Evolutionary conservation across 2,329 filamentous ascomycete species (phyloP), one percentile per base, ranked within the genome.

Genomic region (Macrophomina phaseolina): DNA sequence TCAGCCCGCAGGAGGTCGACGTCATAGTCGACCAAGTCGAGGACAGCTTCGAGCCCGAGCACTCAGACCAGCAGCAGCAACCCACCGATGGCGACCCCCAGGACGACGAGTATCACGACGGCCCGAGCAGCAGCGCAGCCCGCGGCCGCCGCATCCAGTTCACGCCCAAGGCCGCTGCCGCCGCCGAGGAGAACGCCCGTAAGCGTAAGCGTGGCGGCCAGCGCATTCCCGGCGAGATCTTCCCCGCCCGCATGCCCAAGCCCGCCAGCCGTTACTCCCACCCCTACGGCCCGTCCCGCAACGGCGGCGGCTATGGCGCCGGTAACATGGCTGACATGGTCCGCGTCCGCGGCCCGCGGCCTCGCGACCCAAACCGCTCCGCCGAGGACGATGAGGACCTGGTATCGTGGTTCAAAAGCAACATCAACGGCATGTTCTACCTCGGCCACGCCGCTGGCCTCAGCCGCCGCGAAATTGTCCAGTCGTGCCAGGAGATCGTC

Each of bases 191-290:
- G 42, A 55, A 12, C 32, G 40, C 30, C 23, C 42, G 45, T 30
- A 65, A 65, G 63, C 51, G 63, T 30, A 65, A 65, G 52, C 63
- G 63, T 38, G 58, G 42, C 42, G 16, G 16, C n/a, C 14, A 32
- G 28, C 58, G 58, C 45, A 49, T 62, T 12, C 58, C 58, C n/a
- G 58, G 58, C 58, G 58, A 62, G 58, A 62, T 62, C 58, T 62
- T 62, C 58, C 58, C 58, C 3, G 42, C 58, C n/a, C 58, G 58
- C 58, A 36, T 62, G 42, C 42, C 58, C 56, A 61, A 36, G 40
- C 5, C 18, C 11, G 14, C 42, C n/a, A 16, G 32, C 42, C 32
- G n/a, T 42, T 32, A n/a, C 30, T 8, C 14, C 4, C 9, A 14
- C 14, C 42, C 30, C 4, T 62, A 49, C 58, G 42, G 45, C 32